Evolutionary conservation across 805 yeast genomes (phyloP).

Genomic region (Naumovozyma castellii): DNA sequence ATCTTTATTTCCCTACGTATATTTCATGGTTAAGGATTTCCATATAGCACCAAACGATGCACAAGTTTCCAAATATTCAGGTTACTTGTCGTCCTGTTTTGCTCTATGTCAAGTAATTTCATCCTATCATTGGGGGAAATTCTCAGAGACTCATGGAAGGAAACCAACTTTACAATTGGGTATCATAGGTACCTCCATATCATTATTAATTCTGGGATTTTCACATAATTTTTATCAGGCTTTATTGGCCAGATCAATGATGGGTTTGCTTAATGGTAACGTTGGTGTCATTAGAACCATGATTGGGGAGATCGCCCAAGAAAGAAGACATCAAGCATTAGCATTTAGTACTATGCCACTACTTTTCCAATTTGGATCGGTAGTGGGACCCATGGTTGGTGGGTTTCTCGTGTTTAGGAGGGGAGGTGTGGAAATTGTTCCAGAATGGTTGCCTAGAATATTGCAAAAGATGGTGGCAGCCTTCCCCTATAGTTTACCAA

Average conservation of each 20-base stretch:
- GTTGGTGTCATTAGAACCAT: conserved; percentile 55
- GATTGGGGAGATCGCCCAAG: conserved; percentile 50
- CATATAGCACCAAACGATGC: conserved; percentile 40
- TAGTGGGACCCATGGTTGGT: conserved; percentile 54
- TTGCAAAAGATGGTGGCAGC: conserved; percentile 26
- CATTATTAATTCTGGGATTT: conserved; percentile 45
- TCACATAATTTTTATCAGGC: conserved; percentile 44
- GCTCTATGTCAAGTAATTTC: conserved; percentile 51
- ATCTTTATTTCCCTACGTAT: conserved; percentile 53
- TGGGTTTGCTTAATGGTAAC: conserved; percentile 56
- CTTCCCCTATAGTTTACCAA: conserved; percentile 46
- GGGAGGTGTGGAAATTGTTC: conserved; percentile 19
- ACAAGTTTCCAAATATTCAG: conserved; percentile 51
- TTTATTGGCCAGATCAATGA: conserved; percentile 40
- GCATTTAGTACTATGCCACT: conserved; percentile 56
- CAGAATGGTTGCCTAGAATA: conserved; percentile 8
- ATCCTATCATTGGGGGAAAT: conserved; percentile 51
- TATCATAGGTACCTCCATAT: conserved; percentile 40
- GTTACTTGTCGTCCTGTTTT: conserved; percentile 53
- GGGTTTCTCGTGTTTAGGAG: conserved; percentile 42
- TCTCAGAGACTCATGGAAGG: conserved; percentile 48
- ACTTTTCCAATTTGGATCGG: conserved; percentile 50
- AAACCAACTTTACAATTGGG: conserved; percentile 46
- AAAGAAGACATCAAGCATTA: conserved; percentile 49
- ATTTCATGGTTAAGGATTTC: conserved; percentile 54